These are phyloP conservation scores for Marasmius fiardii DNA, from an alignment of 1,284 basidiomycete species.

Conservation along the genomic window DNA sequence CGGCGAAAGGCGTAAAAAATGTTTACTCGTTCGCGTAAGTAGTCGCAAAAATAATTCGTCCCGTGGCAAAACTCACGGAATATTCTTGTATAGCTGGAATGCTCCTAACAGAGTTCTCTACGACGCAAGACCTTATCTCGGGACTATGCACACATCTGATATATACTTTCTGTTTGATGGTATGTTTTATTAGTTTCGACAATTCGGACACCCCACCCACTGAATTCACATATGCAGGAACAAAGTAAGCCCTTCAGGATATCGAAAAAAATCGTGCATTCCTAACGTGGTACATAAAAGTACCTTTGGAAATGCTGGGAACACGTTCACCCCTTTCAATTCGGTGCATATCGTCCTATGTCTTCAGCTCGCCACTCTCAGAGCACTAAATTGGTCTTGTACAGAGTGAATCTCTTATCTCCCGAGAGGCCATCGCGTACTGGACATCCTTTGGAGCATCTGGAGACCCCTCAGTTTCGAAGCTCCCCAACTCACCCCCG, in stretches of 20 bases:
- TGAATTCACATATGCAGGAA: conserved; percentile 23
- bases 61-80: neutral
- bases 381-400: neutral
- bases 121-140: conserved; percentile 32
- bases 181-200: conserved; percentile 14
- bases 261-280: neutral
- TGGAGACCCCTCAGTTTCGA: conserved; percentile 31
- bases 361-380: conserved; percentile 2
- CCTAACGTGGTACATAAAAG: conserved; percentile 10
- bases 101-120: conserved; percentile 38
- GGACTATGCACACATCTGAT: conserved; percentile 43
- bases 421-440: conserved; percentile 38
- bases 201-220: neutral
- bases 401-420: conserved; percentile 37
- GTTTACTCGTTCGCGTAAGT: conserved; percentile 33
- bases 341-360: conserved; percentile 22
- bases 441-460: conserved; percentile 41
- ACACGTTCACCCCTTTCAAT: conserved; percentile 37
- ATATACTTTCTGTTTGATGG: conserved; percentile 42
- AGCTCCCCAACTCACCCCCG: conserved; percentile 25
- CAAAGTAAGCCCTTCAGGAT: conserved; percentile 25
- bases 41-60: no score
- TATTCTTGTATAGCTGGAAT: conserved; percentile 32
- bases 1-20: conserved; percentile 27
- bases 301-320: conserved; percentile 32